Base-by-base conservation (phyloP, 179 eudicot genomes). In the Spergularia azorica region DNA sequence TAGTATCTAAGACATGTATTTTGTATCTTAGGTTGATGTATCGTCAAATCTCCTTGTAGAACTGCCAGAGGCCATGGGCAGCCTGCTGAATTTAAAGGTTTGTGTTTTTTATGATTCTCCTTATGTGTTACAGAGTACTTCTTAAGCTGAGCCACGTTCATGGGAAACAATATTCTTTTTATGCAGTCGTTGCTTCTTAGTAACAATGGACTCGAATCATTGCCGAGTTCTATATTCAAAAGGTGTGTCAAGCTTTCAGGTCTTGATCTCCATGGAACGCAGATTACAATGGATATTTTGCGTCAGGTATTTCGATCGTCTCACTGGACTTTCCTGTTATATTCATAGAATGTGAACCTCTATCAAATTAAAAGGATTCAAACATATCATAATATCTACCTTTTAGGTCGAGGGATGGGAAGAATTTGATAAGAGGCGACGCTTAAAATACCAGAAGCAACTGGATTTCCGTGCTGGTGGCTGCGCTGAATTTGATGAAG, bases 391-490 rank as follows among this genome's bases (percentile, higher is more conserved):
- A 59, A 68, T n/a, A 74, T 43, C 57, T 68, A 52, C 75, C 39
- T 77, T 26, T 56, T 84, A 95, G 99, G 84, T 84, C 77, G 93
- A 92, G 81, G 99, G 99, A 11, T 96, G 99, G 99, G 88, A 87
- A 62, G 87, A 87, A 74, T 96, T 96, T 79, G 98, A 94, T 72
- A 76, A 83, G 70, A 87, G 95, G 20, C 88, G 97, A 15, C 75
- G 91, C 50, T 59, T 82, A 72, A 94, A 94, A 77, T 88, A 89
- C 82, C 94, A 94, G 82, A 94, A 94, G 86, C 94, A 96, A 80
- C 85, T 96, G 82, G 96, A 90, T 76, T 96, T 89, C 67, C 88
- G 92, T 68, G 92, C 91, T 26, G 87, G 86, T 66, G 89, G 90
- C 21, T 83, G 89, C 55, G 92, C 91, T 59, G 83, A 82, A 61